Evolutionary conservation across 192 early-diverging fungal species (phyloP).

Genomic region (Backusella sp.): DNA sequence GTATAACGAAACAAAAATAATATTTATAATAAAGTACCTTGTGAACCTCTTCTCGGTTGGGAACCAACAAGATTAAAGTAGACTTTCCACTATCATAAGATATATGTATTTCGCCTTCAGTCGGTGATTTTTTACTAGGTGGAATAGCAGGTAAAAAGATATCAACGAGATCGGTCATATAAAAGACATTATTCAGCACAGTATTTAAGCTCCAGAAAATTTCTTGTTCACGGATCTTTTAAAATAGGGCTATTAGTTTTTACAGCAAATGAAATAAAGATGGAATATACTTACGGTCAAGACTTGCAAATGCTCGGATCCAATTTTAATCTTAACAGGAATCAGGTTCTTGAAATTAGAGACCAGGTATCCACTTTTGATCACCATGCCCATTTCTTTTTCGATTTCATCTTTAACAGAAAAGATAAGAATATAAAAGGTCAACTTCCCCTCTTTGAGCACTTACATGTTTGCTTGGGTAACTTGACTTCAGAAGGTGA

Average conservation of each 20-base stretch:
- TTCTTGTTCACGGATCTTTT: conserved; percentile 60
- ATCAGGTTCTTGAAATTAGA: conserved; percentile 55
- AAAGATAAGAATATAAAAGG: not conserved
- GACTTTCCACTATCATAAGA: conserved; percentile 4
- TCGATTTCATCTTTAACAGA: conserved; percentile 56
- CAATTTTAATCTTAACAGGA: conserved; percentile 78
- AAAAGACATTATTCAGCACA: conserved; percentile 81
- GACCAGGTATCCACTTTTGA: conserved; percentile 61
- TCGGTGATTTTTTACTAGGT: not conserved
- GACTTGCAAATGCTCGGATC: conserved; percentile 77
- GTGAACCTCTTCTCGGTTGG: conserved; percentile 6
- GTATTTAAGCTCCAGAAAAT: conserved; percentile 65
- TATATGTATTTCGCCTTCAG: conserved; percentile 17
- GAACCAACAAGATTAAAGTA: not conserved
- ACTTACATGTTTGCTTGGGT: conserved; percentile 62
- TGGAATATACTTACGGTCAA: conserved; percentile 39
- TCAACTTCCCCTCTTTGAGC: not conserved
- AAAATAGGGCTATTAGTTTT: not conserved
- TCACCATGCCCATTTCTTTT: conserved; percentile 56
- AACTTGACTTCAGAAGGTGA: conserved; percentile 66
- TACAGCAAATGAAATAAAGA: not conserved
- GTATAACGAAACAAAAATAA: not conserved
- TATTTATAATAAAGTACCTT: not conserved
- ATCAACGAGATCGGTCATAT: not conserved
- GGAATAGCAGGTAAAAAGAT: conserved; percentile 10